Evolutionary conservation across 495 filamentous ascomycete genomes (phyloP).

Genomic region (Parathielavia hyrcaniae): DNA sequence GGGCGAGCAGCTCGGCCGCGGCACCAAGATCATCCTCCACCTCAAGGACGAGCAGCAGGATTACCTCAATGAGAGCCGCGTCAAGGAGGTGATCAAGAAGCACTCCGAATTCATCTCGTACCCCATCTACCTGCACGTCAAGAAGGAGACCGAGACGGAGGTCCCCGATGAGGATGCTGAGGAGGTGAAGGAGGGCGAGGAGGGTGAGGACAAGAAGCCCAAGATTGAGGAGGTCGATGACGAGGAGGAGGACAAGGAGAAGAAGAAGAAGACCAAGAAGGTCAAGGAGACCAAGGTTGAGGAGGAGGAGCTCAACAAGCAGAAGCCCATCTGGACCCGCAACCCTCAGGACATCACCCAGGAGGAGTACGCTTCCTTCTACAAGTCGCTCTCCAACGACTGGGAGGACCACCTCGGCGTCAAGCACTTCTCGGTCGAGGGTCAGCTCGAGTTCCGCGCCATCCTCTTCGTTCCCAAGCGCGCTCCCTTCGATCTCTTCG

Average conservation of each 20-base stretch:
- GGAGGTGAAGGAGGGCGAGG: constrained; percentile 58
- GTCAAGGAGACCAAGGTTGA: constrained; percentile 97
- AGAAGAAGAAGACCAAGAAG: constrained; percentile 99
- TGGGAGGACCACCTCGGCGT: constrained; percentile 99
- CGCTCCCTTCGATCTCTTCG: constrained; percentile 98
- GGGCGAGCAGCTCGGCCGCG: constrained; percentile 82
- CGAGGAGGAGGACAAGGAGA: constrained; percentile 73
- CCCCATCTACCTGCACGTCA: constrained; percentile 98
- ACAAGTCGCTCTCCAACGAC: constrained; percentile 99
- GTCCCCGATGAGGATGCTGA: constrained; percentile 96
- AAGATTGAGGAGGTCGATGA: constrained; percentile 77
- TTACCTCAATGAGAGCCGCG: constrained; percentile 96
- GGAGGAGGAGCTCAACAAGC: constrained; percentile 99
- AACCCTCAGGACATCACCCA: constrained; percentile 92
- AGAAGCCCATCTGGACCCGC: constrained; percentile 98
- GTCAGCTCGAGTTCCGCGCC: constrained; percentile 99
- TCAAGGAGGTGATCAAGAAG: constrained; percentile 99
- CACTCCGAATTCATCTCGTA: constrained; percentile 99
- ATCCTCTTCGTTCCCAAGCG: constrained; percentile 99
- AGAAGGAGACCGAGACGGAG: constrained; percentile 98
- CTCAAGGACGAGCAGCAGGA: constrained; percentile 98
- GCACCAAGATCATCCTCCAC: constrained; percentile 96
- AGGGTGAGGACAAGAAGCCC: constrained; percentile 72
- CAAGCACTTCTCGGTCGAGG: constrained; percentile 99
- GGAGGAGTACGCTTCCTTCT: constrained; percentile 98